phyloP scores from a whole-genome alignment of 441 rosid species.

The Adansonia rubrostipa region DNA sequence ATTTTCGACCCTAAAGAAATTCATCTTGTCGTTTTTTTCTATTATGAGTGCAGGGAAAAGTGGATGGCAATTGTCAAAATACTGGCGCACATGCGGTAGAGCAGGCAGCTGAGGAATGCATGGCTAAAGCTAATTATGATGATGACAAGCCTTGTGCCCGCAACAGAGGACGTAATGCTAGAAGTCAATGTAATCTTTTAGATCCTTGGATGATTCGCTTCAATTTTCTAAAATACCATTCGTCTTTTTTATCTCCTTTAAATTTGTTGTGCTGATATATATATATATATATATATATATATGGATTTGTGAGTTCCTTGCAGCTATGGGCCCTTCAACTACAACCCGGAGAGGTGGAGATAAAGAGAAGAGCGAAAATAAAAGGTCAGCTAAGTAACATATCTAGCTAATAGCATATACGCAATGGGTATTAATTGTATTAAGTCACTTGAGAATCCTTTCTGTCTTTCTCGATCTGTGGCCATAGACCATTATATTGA shows the following conservation, averaged over 20 bases:
- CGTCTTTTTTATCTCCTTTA: not conserved
- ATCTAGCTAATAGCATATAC: not conserved
- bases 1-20: not conserved
- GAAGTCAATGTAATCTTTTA: slow-evolving; percentile 58
- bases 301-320: slow-evolving; percentile 14
- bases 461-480: no score
- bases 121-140: slow-evolving; percentile 30
- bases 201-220: not conserved
- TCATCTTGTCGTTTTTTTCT: not conserved
- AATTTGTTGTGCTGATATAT: slow-evolving; percentile 10
- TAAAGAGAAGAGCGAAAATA: slow-evolving; percentile 53
- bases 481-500: not conserved
- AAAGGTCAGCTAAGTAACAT: slow-evolving; percentile 44
- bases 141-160: slow-evolving; percentile 30
- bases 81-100: slow-evolving; percentile 38
- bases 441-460: no score
- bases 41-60: slow-evolving; percentile 40
- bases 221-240: not conserved
- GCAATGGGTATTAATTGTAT: no score
- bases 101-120: slow-evolving; percentile 31
- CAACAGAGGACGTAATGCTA: slow-evolving; percentile 45
- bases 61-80: slow-evolving; percentile 27
- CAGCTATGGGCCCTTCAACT: slow-evolving; percentile 61
- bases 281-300: not conserved
- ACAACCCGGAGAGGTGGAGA: slow-evolving; percentile 36